phyloP scores from a whole-genome alignment of 306 rosid genomes.

The Abrus pulchellus region DNA sequence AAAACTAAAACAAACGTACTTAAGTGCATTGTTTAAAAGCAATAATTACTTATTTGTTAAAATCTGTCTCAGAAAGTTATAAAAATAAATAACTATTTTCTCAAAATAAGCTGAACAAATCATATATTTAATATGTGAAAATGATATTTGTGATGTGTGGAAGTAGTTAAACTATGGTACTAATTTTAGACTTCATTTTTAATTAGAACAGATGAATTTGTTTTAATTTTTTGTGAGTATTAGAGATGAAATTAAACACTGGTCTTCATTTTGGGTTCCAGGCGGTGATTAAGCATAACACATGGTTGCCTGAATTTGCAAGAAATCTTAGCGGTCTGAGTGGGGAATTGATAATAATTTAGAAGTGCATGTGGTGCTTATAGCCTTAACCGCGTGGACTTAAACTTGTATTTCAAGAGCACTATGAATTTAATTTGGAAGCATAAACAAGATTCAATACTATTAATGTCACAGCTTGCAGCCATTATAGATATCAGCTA shows the following conservation, averaged over 20 bases:
- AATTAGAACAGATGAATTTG: not conserved
- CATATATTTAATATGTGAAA: too few species aligned
- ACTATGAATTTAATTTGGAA: constrained; percentile 37
- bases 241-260: too few species aligned
- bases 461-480: constrained; percentile 45
- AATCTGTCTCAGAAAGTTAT: too few species aligned
- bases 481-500: constrained; percentile 5
- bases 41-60: too few species aligned
- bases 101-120: too few species aligned
- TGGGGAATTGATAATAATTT: constrained; percentile 35
- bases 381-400: constrained; percentile 57
- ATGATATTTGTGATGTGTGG: too few species aligned
- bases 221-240: not conserved
- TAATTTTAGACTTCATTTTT: not conserved
- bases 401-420: not conserved
- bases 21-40: too few species aligned
- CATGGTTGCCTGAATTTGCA: constrained; percentile 24
- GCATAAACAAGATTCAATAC: constrained; percentile 4
- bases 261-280: too few species aligned
- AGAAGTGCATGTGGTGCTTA: not conserved
- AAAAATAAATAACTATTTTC: too few species aligned
- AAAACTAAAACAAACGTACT: too few species aligned
- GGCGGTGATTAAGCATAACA: not conserved
- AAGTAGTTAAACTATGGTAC: not conserved
- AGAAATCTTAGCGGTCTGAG: constrained; percentile 47